A percentile compares a stretch with the other conserved stretches of the same genome.
Evolutionary conservation across 352 stramenopile genomes (phyloP).

Genomic region (Pythium biforme): DNA sequence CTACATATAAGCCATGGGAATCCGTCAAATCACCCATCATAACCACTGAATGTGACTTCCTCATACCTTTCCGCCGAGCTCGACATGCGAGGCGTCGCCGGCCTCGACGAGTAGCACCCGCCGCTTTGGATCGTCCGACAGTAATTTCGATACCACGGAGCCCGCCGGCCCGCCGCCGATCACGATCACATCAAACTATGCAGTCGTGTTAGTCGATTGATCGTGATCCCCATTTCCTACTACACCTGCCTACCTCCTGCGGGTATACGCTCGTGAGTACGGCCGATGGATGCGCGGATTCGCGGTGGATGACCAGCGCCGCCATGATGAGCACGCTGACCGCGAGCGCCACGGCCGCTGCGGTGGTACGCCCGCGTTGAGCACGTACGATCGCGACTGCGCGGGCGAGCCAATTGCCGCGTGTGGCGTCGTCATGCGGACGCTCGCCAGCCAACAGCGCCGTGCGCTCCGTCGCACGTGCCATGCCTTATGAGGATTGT

Average conservation of each 20-base stretch:
- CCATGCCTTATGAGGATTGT: too few relatives aligned
- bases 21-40: too few relatives aligned
- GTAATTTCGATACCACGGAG: slow-evolving; percentile 46
- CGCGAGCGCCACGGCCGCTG: neutral
- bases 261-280: neutral
- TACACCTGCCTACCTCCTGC: neutral
- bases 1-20: too few relatives aligned
- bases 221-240: neutral
- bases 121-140: slow-evolving; percentile 54
- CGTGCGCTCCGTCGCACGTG: slow-evolving; percentile 23
- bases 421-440: neutral
- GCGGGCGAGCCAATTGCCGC: too few relatives aligned
- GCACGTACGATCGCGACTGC: neutral
- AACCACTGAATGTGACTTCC: too few relatives aligned
- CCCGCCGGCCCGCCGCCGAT: slow-evolving; percentile 60
- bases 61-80: slow-evolving; percentile 54
- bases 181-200: slow-evolving; percentile 62
- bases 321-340: neutral
- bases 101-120: slow-evolving; percentile 70
- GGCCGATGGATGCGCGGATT: neutral
- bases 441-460: slow-evolving; percentile 12
- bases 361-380: neutral
- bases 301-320: neutral
- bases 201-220: neutral
- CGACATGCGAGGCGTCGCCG: slow-evolving; percentile 48